Evolutionary conservation across 225 moss, liverwort and hornwort genomes (phyloP), one percentile per base, ranked within the genome.

Genomic region (Takakia lepidozioides): DNA sequence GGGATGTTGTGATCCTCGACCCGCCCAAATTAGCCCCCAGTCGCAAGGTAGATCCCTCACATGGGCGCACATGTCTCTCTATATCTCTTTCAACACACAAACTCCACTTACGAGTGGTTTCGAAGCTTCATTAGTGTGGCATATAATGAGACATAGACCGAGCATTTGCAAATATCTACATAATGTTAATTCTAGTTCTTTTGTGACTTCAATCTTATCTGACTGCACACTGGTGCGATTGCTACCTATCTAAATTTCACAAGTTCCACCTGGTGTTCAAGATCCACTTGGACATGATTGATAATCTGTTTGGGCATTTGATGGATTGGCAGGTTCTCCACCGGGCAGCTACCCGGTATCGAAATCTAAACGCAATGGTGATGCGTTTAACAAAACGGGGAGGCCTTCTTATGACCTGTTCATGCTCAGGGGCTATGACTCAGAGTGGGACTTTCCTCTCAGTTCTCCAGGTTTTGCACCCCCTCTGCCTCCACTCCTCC

Each of bases 391-490:
- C 64, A 42, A 90, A 80, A 52, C 79, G 64, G 22, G 69, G 74
- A 53, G 87, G 87, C 48, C 44, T 95, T 41, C 73, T 90, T 19
- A 95, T 95, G 93, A 95, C 90, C 18, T 95, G 87, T 74, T 90
- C 93, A 1, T 95, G 90, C 62, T 95, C 90, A 8, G 84, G 93
- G 36, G 90, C 93, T 22, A 82, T 95, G 90, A 90, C 87, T 48
- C 93, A 90, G 64, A 90, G 90, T 69, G 75, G 76, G 47, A 82
- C 36, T 22, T 95, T 95, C 38, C 61, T 95, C 43, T 77, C 80
- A 10, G 68, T 84, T 21, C 54, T 90, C 57, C 80, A 90, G 86
- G 86, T 89, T 59, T 49, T n/a, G n/a, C n/a, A n/a, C n/a, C n/a
- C n/a, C n/a, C n/a, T n/a, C n/a, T n/a, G n/a, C n/a, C n/a, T n/a